Evolutionary conservation across 768 basidiomycete genomes (phyloP).

Genomic region (Hysterangium stoloniferum): DNA sequence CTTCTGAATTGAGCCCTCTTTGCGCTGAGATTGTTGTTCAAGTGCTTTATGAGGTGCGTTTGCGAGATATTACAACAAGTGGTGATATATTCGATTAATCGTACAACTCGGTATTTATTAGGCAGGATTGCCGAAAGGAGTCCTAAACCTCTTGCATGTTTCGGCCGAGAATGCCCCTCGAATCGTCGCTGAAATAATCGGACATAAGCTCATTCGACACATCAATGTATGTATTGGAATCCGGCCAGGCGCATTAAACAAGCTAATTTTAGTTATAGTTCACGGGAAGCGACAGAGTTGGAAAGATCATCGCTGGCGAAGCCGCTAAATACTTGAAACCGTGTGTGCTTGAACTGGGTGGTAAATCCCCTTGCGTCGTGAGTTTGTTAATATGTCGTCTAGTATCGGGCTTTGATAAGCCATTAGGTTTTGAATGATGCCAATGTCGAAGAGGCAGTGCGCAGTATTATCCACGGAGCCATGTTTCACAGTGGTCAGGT

Average conservation of each 20-base stretch:
- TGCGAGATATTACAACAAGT: neutral
- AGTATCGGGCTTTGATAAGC: neutral
- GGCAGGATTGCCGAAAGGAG: slow-evolving; percentile 55
- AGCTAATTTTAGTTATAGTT: slow-evolving; percentile 28
- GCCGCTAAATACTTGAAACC: slow-evolving; percentile 54
- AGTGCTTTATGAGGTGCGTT: slow-evolving; percentile 34
- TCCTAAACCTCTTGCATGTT: slow-evolving; percentile 47
- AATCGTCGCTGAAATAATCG: slow-evolving; percentile 45
- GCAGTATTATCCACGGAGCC: slow-evolving; percentile 36
- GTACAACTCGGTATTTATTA: slow-evolving; percentile 12
- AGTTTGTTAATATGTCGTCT: slow-evolving; percentile 14
- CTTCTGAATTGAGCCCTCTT: slow-evolving; percentile 42
- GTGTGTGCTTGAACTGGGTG: slow-evolving; percentile 48
- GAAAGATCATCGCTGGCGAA: slow-evolving; percentile 43
- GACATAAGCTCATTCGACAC: slow-evolving; percentile 45
- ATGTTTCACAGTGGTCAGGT: slow-evolving; percentile 37
- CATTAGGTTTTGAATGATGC: slow-evolving; percentile 44
- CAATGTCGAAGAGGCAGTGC: slow-evolving; percentile 44
- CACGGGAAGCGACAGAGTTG: slow-evolving; percentile 48
- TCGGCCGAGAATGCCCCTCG: slow-evolving; percentile 35
- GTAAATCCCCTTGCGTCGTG: slow-evolving; percentile 45
- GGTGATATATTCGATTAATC: neutral
- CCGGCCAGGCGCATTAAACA: slow-evolving; percentile 29
- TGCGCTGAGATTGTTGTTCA: slow-evolving; percentile 39
- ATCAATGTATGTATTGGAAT: slow-evolving; percentile 40